Evolutionary conservation across 1,284 basidiomycete genomes (phyloP).

Genomic region (Prillingera fragicola): DNA sequence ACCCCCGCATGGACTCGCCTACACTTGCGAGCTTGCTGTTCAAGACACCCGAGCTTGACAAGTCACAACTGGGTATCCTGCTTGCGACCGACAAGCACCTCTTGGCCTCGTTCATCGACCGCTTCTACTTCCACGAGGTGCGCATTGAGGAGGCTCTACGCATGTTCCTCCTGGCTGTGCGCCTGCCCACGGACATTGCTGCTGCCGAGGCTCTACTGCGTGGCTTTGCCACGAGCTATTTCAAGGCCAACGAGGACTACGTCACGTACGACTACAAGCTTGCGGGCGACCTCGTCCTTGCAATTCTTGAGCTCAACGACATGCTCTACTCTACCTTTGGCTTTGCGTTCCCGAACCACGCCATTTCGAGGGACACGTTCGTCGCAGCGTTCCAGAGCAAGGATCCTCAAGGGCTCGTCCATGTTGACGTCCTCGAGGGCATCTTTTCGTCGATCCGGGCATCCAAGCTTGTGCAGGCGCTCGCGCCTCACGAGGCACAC

Average conservation of each 20-base stretch:
- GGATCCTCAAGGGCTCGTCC: conserved; percentile 63
- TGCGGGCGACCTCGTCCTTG: conserved; percentile 69
- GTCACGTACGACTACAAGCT: conserved; percentile 73
- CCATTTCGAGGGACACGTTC: conserved; percentile 66
- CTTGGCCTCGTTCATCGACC: conserved; percentile 75
- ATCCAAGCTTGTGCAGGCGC: conserved; percentile 68
- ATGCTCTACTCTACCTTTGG: conserved; percentile 48
- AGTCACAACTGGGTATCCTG: conserved; percentile 74
- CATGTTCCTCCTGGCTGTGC: conserved; percentile 75
- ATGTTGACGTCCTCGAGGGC: conserved; percentile 66
- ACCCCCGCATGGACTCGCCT: conserved; percentile 56
- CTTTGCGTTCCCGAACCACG: conserved; percentile 57
- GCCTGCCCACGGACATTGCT: conserved; percentile 56
- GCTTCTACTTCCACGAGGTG: conserved; percentile 75
- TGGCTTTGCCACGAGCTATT: conserved; percentile 81
- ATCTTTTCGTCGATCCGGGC: conserved; percentile 69
- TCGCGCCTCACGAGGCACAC: conserved; percentile 47
- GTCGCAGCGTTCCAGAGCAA: conserved; percentile 68
- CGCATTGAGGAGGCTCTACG: conserved; percentile 84
- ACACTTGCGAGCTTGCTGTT: conserved; percentile 76
- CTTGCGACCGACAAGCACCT: conserved; percentile 68
- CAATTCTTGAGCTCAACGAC: conserved; percentile 63
- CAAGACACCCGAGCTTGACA: conserved; percentile 76
- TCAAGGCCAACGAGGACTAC: conserved; percentile 72
- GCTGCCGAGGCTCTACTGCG: conserved; percentile 58